Base-by-base conservation (phyloP, 176 grass and related monocot species). In the Ensete glaucum region DNA sequence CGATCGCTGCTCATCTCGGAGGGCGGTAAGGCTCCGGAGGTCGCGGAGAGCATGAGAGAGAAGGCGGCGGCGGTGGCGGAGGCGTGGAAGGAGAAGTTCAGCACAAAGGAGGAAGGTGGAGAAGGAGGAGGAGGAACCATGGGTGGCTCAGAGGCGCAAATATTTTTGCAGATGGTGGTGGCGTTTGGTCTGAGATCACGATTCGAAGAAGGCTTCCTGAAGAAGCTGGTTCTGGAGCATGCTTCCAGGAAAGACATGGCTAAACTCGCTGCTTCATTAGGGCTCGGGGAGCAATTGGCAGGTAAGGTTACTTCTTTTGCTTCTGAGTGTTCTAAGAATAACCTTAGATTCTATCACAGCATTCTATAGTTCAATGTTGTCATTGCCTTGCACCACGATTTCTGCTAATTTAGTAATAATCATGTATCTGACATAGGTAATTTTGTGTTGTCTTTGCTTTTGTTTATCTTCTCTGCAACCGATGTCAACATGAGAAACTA, bases 121-220 rank as follows among this genome's bases (percentile, higher is more conserved):
- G 13, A 66, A 80, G 82, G 70, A 83, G 25, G 59, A 53, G 75
- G 63, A 60, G 81, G 19, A 14, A 73, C 70, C 54, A 82, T 81
- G 72, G 83, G 54, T 25, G 57, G 70, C 54, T 76, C 73, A 3
- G 92, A 96, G 69, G 89, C 25, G 3, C 92, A 92, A 66, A 79
- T 91, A 70, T 89, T 96, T 63, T 56, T 96, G 53, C 89, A 87
- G 73, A 89, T 96, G 57, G 82, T 87, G 20, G 89, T 77, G 0
- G 82, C 85, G 34, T 92, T 89, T 73, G 68, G 82, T 49, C 73
- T 91, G 74, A 88, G 88, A 50, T 71, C 81, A 27, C 85, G 81
- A 65, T 91, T 91, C 19, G 80, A 89, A 8, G 78, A 73, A 51
- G 86, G 87, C 20, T 96, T 87, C 70, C 85, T 96, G 80, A 91